phyloP scores from a whole-genome alignment of 352 stramenopile species.

The Phytophthora constricta region DNA sequence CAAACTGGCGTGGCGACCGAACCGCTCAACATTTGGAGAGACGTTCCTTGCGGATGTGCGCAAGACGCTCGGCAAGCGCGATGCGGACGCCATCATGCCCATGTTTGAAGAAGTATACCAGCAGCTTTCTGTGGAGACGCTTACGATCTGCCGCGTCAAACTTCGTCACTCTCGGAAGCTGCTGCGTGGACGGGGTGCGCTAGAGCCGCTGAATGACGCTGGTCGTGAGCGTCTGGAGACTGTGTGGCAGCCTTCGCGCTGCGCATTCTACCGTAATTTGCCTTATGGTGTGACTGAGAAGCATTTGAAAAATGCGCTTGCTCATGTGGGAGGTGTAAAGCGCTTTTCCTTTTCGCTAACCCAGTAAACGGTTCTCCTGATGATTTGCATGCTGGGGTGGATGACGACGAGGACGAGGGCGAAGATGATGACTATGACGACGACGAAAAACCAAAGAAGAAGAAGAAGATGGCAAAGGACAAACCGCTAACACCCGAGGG shows the following conservation, averaged over 20 bases:
- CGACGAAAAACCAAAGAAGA: conserved; percentile 28
- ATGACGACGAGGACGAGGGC: conserved; percentile 39
- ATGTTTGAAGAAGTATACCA: conserved; percentile 80
- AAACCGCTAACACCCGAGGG: conserved; percentile 29
- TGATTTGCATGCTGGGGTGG: conserved; percentile 31
- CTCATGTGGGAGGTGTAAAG: conserved; percentile 72
- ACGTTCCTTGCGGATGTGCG: conserved; percentile 83
- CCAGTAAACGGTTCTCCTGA: conserved; percentile 66
- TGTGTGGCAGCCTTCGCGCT: conserved; percentile 58
- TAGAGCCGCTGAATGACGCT: conserved; percentile 52
- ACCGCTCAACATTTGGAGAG: conserved; percentile 75
- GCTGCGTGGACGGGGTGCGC: conserved; percentile 53
- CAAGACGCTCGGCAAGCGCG: conserved; percentile 62
- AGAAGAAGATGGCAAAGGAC: conserved; percentile 52
- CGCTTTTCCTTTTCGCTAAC: conserved; percentile 74
- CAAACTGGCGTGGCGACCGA: conserved; percentile 86
- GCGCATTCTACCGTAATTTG: conserved; percentile 86
- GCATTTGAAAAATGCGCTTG: conserved; percentile 69
- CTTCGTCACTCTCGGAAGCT: conserved; percentile 74
- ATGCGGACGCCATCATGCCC: conserved; percentile 74
- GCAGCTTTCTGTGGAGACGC: conserved; percentile 84
- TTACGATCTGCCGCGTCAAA: conserved; percentile 87
- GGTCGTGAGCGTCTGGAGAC: conserved; percentile 46
- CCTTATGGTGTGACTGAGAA: conserved; percentile 68
- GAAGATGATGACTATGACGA: conserved; percentile 39